phyloP scores from a whole-genome alignment of 306 rosid genomes.

The Fagus sylvatica region DNA sequence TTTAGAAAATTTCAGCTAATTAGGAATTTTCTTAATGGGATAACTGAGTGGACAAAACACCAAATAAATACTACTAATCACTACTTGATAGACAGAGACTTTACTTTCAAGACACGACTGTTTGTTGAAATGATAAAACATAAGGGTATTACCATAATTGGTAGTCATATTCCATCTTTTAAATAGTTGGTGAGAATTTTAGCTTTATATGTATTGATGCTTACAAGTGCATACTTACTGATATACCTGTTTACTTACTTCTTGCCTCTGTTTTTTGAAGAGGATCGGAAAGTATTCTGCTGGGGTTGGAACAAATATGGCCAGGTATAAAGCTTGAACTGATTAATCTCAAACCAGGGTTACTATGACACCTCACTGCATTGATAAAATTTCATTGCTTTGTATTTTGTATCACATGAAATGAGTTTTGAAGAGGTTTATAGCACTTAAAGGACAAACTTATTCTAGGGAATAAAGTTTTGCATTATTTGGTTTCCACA shows the following conservation, averaged over 20 bases:
- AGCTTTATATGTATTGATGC: neutral
- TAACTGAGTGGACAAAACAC: neutral
- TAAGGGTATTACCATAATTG: neutral
- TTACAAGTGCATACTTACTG: neutral
- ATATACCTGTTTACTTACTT: neutral
- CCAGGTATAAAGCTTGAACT: slow-evolving; percentile 57
- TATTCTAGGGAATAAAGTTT: neutral
- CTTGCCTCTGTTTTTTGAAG: slow-evolving; percentile 47
- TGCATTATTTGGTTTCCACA: neutral
- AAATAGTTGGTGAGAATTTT: neutral
- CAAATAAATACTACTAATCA: neutral
- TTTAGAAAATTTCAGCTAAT: neutral
- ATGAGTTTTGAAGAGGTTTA: neutral
- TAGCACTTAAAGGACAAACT: neutral
- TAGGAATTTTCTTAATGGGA: neutral
- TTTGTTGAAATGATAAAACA: neutral
- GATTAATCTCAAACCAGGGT: neutral
- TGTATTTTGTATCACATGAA: neutral
- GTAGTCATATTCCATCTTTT: neutral
- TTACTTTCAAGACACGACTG: neutral
- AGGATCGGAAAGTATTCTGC: slow-evolving; percentile 74
- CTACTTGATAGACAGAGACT: neutral
- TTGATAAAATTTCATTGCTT: neutral
- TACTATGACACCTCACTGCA: neutral
- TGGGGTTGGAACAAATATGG: slow-evolving; percentile 99